Conservation (phyloP, 169 alveolate species). For the Eimeria acervulina region DNA sequence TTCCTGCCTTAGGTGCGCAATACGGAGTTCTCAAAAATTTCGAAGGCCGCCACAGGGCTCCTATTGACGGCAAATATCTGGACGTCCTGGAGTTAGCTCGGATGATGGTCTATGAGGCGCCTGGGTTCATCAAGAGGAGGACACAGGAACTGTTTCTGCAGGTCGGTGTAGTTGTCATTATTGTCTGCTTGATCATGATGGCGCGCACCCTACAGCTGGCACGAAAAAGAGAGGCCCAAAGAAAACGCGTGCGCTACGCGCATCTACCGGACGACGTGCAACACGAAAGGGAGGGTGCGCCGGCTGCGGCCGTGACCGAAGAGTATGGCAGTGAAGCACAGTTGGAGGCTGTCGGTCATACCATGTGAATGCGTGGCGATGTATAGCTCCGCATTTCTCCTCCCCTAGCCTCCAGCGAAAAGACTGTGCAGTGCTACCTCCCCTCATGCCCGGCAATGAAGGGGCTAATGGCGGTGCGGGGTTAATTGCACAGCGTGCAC, state of each 20-base stretch:
- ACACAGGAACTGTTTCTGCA: neutral
- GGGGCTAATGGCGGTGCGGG: neutral
- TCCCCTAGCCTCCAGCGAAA: neutral
- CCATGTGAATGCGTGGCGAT: neutral
- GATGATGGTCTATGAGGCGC: neutral
- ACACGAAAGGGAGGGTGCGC: neutral
- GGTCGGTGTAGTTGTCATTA: neutral
- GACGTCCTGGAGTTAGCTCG: neutral
- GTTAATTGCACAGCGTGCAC: conserved; percentile 18
- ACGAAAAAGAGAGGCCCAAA: neutral
- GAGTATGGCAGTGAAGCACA: neutral
- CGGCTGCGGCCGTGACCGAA: conserved; percentile 7
- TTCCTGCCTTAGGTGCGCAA: neutral
- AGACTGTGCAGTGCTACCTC: neutral
- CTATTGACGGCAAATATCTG: neutral
- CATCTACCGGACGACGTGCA: neutral
- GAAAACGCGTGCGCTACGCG: neutral
- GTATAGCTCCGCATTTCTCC: neutral
- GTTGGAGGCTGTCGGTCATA: neutral
- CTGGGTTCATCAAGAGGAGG: neutral
- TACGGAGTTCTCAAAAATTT: neutral
- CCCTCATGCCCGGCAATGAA: neutral
- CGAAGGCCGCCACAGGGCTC: neutral
- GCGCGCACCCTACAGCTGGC: neutral
- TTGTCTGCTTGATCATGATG: neutral